Evolutionary conservation across 305 asterid species (phyloP), one percentile per base, ranked within the genome.

Genomic region (Fraxinus sp.): DNA sequence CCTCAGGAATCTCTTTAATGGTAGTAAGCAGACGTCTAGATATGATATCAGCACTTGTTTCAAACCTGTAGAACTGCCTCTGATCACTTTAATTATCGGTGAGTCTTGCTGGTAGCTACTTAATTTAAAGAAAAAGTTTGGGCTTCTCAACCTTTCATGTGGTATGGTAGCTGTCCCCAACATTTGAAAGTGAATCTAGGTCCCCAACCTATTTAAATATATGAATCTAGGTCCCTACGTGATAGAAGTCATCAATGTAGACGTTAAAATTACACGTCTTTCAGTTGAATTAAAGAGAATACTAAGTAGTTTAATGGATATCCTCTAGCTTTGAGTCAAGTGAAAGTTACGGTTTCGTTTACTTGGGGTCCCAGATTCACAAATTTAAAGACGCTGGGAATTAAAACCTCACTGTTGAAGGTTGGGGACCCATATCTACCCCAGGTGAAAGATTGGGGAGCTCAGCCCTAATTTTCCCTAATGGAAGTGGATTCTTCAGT

Each of bases 41-140:
- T 73, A 68, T 82, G 80, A 75, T 49, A 30, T 81, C 62, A 49
- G 75, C 83, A 57, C 83, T 73, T 73, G 73, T 62, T 77, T 77
- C 46, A 59, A 41, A 28, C 78, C 46, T 66, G 77, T 77, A 80
- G 26, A 80, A 77, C 83, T 33, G 79, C 70, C 13, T 13, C 49
- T 70, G 79, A 64, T 55, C 9, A 6, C 26, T 55, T 6, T n/a
- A 55, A 55, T 22, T 8, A 24, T 62, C 4, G 32, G 14, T 0
- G 14, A 0, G 75, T 68, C 75, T 10, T 22, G n/a, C 75, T 28
- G 18, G 37, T 28, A 4, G 75, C 75, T 24, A 11, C 75, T 22
- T 66, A 20, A 64, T 7, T 64, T 64, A 68, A 68, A 68, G 59
- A 49, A 49, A 49, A 49, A 49, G 59, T 16, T 49, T 14, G 7